Percentiles rank a stretch among this genome's conserved stretches.
Evolutionary conservation across 805 yeast species (phyloP).

Genomic region (Nakazawaea populi): DNA sequence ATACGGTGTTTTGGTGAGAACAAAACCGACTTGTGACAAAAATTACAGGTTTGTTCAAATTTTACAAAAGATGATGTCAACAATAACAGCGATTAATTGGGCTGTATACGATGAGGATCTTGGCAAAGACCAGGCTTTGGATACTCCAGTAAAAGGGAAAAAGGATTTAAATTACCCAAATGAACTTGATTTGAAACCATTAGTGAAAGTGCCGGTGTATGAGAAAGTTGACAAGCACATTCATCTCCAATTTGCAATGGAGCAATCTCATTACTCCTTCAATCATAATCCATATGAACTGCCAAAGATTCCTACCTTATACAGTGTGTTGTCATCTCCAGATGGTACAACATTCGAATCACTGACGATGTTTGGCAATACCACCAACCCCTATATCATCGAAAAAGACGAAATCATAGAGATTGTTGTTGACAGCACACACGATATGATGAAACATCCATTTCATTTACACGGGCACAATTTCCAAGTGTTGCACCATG

Average conservation of each 20-base stretch:
- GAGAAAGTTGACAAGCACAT: constrained; percentile 24
- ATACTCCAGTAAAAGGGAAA: constrained; percentile 27
- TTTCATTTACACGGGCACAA: constrained; percentile 43
- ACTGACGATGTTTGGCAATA: constrained; percentile 31
- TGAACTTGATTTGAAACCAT: constrained; percentile 31
- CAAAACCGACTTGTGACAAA: constrained; percentile 25
- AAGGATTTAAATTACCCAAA: constrained; percentile 22
- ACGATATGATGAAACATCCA: constrained; percentile 40
- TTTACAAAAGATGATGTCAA: constrained; percentile 36
- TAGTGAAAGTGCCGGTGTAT: constrained; percentile 13
- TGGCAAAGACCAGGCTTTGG: constrained; percentile 22
- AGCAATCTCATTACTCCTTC: constrained; percentile 34
- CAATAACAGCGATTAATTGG: constrained; percentile 30
- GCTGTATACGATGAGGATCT: constrained; percentile 19
- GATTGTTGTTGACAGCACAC: constrained; percentile 33
- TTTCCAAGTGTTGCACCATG: constrained; percentile 35
- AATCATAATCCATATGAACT: constrained; percentile 30
- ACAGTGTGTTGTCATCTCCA: constrained; percentile 28
- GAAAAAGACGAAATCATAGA: constrained; percentile 34
- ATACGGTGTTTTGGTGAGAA: constrained; percentile 33
- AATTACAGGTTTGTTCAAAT: constrained; percentile 33
- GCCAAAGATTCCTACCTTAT: constrained; percentile 39
- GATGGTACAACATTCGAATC: constrained; percentile 26
- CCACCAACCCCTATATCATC: constrained; percentile 34
- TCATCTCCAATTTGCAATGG: constrained; percentile 33